These are phyloP conservation scores for Leavenworthia alabamica DNA, from an alignment of 345 rosid genomes.

Conservation along the genomic window DNA sequence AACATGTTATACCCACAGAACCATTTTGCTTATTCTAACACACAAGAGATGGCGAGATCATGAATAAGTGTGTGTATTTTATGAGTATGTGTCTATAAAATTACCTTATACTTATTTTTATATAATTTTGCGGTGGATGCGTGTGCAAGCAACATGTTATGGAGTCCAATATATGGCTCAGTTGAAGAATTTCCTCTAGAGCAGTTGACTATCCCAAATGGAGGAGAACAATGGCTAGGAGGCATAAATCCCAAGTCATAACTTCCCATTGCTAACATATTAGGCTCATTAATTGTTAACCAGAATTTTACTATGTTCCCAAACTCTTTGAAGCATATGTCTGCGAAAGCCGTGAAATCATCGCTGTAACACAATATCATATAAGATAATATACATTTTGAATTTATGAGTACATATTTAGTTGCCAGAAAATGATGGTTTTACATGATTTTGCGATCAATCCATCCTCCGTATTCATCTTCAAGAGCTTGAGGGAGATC, in stretches of 20 bases:
- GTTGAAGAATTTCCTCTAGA: constrained; percentile 50
- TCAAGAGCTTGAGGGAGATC: background rate
- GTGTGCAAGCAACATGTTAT: constrained; percentile 58
- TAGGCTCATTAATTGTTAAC: constrained; percentile 70
- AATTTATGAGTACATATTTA: background rate
- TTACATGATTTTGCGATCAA: background rate
- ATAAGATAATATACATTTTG: background rate
- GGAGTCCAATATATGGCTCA: constrained; percentile 60
- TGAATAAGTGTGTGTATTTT: no score
- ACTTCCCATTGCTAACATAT: constrained; percentile 32
- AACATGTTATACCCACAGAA: background rate
- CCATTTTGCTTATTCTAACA: background rate
- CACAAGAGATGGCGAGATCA: background rate
- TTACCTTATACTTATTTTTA: constrained; percentile 49
- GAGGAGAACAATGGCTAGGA: constrained; percentile 39
- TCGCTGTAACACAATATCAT: constrained; percentile 27
- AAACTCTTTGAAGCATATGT: constrained; percentile 42
- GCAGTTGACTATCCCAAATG: constrained; percentile 20
- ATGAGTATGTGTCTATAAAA: background rate
- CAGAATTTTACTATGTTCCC: constrained; percentile 52
- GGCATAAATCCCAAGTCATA: constrained; percentile 27
- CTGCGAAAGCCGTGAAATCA: constrained; percentile 64
- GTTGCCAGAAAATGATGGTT: background rate
- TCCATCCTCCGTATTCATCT: background rate
- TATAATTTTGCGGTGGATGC: constrained; percentile 50